Evolutionary conservation across 257 asterid species (phyloP).

Genomic region (Echites panduratus): DNA sequence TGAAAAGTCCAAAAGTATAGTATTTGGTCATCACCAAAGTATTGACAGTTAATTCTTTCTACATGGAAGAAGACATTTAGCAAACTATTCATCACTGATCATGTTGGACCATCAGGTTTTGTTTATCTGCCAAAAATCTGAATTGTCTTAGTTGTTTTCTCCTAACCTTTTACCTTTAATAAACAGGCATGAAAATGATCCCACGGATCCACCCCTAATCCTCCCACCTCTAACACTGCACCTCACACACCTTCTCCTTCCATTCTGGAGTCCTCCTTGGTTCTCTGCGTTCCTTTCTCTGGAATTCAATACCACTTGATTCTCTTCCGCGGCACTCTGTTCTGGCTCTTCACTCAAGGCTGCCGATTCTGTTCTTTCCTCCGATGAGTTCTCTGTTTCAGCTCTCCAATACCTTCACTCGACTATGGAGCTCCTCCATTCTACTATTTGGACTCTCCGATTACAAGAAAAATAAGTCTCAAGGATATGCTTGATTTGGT

Average conservation of each 20-base stretch:
- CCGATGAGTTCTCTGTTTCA: slow-evolving; percentile 71
- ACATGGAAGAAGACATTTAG: too few relatives aligned
- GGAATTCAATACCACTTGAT: slow-evolving; percentile 69
- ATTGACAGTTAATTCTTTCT: too few relatives aligned
- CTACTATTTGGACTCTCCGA: slow-evolving; percentile 54
- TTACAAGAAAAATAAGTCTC: slow-evolving; percentile 52
- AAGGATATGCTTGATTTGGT: slow-evolving; percentile 46
- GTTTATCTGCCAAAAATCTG: too few relatives aligned
- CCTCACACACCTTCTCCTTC: slow-evolving; percentile 27
- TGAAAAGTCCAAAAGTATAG: too few relatives aligned
- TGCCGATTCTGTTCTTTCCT: slow-evolving; percentile 65
- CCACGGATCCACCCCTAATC: slow-evolving; percentile 25
- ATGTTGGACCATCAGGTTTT: too few relatives aligned
- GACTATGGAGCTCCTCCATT: slow-evolving; percentile 54
- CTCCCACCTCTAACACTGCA: slow-evolving; percentile 22
- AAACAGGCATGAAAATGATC: too few relatives aligned
- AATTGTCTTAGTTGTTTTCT: too few relatives aligned
- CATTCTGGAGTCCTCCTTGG: slow-evolving; percentile 53
- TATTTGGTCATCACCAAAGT: too few relatives aligned
- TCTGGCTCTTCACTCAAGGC: slow-evolving; percentile 67
- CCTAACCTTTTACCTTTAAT: too few relatives aligned
- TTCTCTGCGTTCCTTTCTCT: slow-evolving; percentile 83
- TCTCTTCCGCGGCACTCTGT: slow-evolving; percentile 79
- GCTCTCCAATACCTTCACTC: slow-evolving; percentile 71
- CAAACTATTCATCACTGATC: too few relatives aligned